Conservation (phyloP, 495 filamentous ascomycete species). For the Aspergillus saccharolyticus region DNA sequence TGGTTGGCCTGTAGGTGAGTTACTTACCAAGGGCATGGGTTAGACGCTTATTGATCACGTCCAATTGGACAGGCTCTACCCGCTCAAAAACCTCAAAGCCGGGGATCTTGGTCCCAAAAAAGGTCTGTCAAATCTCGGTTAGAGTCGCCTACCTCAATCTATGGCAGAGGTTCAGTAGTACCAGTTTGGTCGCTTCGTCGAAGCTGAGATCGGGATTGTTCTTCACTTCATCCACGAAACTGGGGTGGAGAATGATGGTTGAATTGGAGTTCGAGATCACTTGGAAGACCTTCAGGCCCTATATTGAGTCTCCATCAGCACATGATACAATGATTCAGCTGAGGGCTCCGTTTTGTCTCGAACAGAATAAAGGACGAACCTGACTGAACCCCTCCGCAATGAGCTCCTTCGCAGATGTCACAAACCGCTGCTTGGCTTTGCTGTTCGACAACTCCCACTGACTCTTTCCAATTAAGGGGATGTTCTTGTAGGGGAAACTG, state of each 20-base stretch:
- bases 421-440: slow-evolving; percentile 26
- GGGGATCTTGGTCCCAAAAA: slow-evolving; percentile 35
- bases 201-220: slow-evolving; percentile 38
- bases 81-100: slow-evolving; percentile 44
- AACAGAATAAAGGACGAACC: slow-evolving; percentile 8
- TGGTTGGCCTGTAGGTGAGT: too few species aligned
- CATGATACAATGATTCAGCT: background rate
- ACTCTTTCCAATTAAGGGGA: slow-evolving; percentile 29
- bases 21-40: slow-evolving; percentile 42
- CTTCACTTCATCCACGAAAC: slow-evolving; percentile 46
- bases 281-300: slow-evolving; percentile 37
- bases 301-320: background rate
- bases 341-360: background rate
- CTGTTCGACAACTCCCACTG: slow-evolving; percentile 30
- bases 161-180: slow-evolving; percentile 18
- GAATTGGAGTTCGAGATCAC: slow-evolving; percentile 28
- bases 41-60: slow-evolving; percentile 41
- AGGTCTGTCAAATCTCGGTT: slow-evolving; percentile 29
- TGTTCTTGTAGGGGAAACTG: slow-evolving; percentile 25
- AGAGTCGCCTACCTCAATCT: background rate
- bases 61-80: slow-evolving; percentile 25
- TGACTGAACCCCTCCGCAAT: slow-evolving; percentile 29
- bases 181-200: slow-evolving; percentile 34
- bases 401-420: slow-evolving; percentile 19
- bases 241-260: slow-evolving; percentile 43